These are phyloP conservation scores for Raphanus raphanistrum DNA, from an alignment of 345 rosid genomes.

Conservation along the genomic window DNA sequence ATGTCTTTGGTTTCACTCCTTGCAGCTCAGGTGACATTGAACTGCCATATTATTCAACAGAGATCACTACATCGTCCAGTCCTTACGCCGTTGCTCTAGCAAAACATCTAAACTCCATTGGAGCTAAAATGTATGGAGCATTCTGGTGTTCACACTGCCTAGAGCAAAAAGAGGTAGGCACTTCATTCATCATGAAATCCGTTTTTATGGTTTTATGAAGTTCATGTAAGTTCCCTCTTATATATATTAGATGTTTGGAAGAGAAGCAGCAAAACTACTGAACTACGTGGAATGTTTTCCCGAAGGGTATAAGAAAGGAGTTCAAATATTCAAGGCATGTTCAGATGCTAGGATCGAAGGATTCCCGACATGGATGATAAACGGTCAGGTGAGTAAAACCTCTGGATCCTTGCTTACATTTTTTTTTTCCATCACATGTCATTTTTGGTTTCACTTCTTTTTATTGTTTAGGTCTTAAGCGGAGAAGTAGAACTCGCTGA, in stretches of 20 bases:
- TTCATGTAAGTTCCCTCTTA: background rate
- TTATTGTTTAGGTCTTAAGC: conserved; percentile 57
- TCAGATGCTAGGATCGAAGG: conserved; percentile 74
- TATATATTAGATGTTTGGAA: conserved; percentile 79
- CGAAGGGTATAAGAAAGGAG: conserved; percentile 74
- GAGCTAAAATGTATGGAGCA: conserved; percentile 95
- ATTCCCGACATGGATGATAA: conserved; percentile 86
- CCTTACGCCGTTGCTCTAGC: conserved; percentile 75
- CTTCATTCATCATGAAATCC: conserved; percentile 10
- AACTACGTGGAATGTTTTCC: conserved; percentile 91
- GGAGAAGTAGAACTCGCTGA: conserved; percentile 68
- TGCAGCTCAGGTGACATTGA: conserved; percentile 57
- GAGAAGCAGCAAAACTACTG: conserved; percentile 65
- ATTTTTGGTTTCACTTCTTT: conserved; percentile 6
- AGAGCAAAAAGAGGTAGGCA: conserved; percentile 85
- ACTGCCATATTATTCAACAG: conserved; percentile 60
- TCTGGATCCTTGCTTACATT: background rate
- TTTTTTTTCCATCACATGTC: background rate
- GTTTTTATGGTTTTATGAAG: background rate
- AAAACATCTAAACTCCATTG: conserved; percentile 65
- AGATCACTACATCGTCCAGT: conserved; percentile 67
- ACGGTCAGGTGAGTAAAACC: conserved; percentile 61
- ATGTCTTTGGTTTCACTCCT: background rate
- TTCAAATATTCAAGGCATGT: conserved; percentile 73
- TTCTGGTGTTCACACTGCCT: conserved; percentile 99